Conservation (phyloP, 2,329 filamentous ascomycete genomes). For the Claviceps capensis region DNA sequence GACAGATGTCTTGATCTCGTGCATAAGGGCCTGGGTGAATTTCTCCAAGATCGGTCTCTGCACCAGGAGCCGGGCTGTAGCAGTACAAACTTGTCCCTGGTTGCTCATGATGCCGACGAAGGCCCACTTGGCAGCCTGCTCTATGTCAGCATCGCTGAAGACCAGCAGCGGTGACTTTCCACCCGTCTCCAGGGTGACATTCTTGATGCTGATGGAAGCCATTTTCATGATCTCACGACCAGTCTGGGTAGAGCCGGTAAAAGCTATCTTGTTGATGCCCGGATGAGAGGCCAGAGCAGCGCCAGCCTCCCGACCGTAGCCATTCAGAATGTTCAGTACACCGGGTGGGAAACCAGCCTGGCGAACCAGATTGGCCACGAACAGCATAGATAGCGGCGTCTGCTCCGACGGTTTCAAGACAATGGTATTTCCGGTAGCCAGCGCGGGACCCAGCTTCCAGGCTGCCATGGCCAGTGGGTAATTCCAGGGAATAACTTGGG, state of each 20-base stretch:
- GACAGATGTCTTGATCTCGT: slow-evolving; percentile 42
- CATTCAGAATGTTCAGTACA: slow-evolving; percentile 64
- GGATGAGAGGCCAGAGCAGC: slow-evolving; percentile 54
- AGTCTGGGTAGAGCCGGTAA: slow-evolving; percentile 62
- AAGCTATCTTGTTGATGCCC: slow-evolving; percentile 63
- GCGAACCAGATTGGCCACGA: slow-evolving; percentile 52
- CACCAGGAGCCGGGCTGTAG: slow-evolving; percentile 50
- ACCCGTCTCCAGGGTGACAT: slow-evolving; percentile 53
- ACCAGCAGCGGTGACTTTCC: slow-evolving; percentile 53
- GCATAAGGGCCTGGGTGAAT: slow-evolving; percentile 50
- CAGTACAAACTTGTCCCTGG: slow-evolving; percentile 51
- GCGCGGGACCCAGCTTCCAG: slow-evolving; percentile 64
- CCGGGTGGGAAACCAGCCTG: slow-evolving; percentile 67
- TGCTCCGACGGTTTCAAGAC: slow-evolving; percentile 55
- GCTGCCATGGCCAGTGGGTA: slow-evolving; percentile 35
- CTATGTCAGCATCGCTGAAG: slow-evolving; percentile 51
- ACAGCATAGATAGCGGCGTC: slow-evolving; percentile 50
- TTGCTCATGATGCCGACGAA: slow-evolving; percentile 42
- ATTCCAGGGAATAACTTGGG: slow-evolving; percentile 64
- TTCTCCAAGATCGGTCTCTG: slow-evolving; percentile 46
- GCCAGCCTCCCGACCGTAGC: slow-evolving; percentile 54
- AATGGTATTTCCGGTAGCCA: slow-evolving; percentile 50
- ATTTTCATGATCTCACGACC: slow-evolving; percentile 65
- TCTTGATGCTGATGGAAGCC: slow-evolving; percentile 52
- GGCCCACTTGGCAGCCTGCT: slow-evolving; percentile 51